A percentile compares a stretch with the other conserved stretches of the same genome.
These are phyloP conservation scores for Effrenium voratum DNA, from an alignment of 73 alveolate species.

Conservation along the genomic window DNA sequence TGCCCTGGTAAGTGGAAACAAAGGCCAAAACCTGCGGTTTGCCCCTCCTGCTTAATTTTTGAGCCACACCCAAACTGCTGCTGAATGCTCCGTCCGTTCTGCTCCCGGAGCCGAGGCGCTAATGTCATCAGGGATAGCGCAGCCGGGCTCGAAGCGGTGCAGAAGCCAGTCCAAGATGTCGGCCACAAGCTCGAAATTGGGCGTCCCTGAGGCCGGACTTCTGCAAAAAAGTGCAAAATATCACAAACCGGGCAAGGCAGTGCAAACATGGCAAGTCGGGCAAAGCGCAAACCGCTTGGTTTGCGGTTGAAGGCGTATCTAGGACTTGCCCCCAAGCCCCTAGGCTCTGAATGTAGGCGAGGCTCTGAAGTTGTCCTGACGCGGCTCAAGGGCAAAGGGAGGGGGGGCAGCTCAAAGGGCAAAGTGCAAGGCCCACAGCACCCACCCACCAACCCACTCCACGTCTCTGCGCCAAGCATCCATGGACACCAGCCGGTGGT, in stretches of 20 bases:
- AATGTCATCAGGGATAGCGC: constrained; percentile 98
- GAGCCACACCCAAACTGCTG: no score
- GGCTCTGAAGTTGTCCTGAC: constrained; percentile 17
- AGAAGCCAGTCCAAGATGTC: constrained; percentile 99
- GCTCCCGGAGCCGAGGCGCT: constrained; percentile 96
- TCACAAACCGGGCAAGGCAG: background rate
- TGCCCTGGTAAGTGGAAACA: no score
- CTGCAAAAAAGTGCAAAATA: background rate
- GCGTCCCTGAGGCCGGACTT: constrained; percentile 95
- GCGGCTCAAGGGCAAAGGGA: no score
- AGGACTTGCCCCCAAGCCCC: background rate
- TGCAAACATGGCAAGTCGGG: background rate
- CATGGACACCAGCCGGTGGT: constrained; percentile 98
- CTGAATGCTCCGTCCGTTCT: no score
- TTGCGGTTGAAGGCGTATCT: background rate
- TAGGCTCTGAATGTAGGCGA: background rate
- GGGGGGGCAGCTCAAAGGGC: no score
- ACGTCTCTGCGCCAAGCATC: constrained; percentile 91
- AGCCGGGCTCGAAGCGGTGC: constrained; percentile 98
- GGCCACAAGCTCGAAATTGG: constrained; percentile 99
- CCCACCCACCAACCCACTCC: no score
- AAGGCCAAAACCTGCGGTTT: no score
- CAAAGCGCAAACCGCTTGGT: background rate
- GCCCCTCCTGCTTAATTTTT: no score
- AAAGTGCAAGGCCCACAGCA: no score